phyloP scores from a whole-genome alignment of 305 asterid species.

The Solanum hybrid region DNA sequence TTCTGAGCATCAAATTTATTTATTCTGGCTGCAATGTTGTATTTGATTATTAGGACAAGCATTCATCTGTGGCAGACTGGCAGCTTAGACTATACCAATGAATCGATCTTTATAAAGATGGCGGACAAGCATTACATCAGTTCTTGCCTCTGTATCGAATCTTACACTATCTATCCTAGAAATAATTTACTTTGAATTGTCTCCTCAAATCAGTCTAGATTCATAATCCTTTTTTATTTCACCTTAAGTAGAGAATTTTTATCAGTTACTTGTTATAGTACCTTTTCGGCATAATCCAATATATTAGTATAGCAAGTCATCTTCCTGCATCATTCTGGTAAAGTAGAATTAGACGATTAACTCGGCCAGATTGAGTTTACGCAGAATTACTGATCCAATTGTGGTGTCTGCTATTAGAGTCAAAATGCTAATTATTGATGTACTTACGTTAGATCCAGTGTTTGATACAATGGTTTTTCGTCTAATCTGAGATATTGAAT shows the following conservation, averaged over 20 bases:
- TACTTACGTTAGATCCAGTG: too few relatives aligned
- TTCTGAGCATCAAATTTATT: too few relatives aligned
- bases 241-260: not conserved
- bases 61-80: too few relatives aligned
- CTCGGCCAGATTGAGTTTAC: too few relatives aligned
- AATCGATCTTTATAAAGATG: too few relatives aligned
- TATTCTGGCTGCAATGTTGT: not conserved
- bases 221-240: not conserved
- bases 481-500: too few relatives aligned
- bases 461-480: too few relatives aligned
- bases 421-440: not conserved
- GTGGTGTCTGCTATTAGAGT: not conserved
- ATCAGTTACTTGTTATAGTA: not conserved
- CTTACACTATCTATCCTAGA: too few relatives aligned
- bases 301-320: not conserved
- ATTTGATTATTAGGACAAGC: not conserved
- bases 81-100: too few relatives aligned
- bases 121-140: not conserved
- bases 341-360: not conserved
- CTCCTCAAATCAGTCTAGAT: too few relatives aligned
- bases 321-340: not conserved
- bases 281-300: not conserved
- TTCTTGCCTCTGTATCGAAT: not conserved
- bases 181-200: too few relatives aligned
- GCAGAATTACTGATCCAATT: not conserved